Base-by-base conservation (phyloP, 495 filamentous ascomycete species). In the Glarea lozoyensis region DNA sequence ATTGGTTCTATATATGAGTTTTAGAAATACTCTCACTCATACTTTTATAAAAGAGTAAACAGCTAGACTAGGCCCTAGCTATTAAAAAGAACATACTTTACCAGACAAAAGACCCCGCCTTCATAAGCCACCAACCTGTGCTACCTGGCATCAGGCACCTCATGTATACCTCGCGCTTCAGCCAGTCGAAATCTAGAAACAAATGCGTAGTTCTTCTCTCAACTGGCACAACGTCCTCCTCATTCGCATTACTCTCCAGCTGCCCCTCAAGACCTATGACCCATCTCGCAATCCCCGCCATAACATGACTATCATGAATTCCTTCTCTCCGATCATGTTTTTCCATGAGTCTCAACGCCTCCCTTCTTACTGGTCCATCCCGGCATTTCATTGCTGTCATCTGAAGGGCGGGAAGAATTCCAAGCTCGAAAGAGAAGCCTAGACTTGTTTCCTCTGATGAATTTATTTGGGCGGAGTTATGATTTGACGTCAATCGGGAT, bases 241-340 rank as follows among this genome's bases (percentile, higher is more conserved):
- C 25, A n/a, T 29, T 29, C n/a, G 7, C 25, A 29, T 29, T 29
- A 7, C 7, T 29, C 7, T 29, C 25, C n/a, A 29, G 25, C 25
- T 29, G 25, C n/a, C 25, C 69, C 48, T 73, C 69, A 13, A 69
- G 47, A 2, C 50, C 40, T 13, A 74, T 60, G 27, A 67, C 52
- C 36, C 60, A 54, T 20, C 64, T 55, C 0, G 60, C 62, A 20
- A 64, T 47, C 1, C 46, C 48, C 2, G 62, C 60, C 4, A 57
- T 59, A n/a, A 61, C 35, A 18, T 54, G 21, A 34, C 61, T 67
- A 47, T 72, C 63, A 59, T 62, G 70, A 1, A 70, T 49, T 0
- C 68, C 70, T 55, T 75, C 70, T 40, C 66, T 63, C 6, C 66
- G 46, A 0, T 56, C 56, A n/a, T 55, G 39, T 0, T 51, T 36